These are phyloP conservation scores for Punctularia strigosozonata DNA, from an alignment of 768 basidiomycete species.

Conservation along the genomic window DNA sequence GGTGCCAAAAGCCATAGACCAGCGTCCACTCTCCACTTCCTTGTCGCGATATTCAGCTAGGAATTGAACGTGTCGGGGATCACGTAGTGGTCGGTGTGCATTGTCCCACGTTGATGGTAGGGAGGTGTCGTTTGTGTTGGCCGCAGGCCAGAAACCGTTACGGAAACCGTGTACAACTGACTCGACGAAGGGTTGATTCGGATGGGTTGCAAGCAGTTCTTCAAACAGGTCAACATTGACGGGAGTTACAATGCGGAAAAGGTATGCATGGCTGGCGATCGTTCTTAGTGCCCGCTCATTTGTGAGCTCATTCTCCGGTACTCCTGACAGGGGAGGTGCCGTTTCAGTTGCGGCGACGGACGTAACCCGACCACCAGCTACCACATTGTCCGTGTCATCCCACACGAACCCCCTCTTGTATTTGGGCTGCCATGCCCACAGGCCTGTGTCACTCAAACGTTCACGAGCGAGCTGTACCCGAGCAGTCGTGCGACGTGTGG, in stretches of 20 bases:
- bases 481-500: slow-evolving; percentile 5
- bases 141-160: slow-evolving; percentile 35
- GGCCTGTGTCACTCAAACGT: neutral
- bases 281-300: slow-evolving; percentile 13
- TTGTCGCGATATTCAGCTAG: slow-evolving; percentile 7
- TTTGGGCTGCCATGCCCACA: slow-evolving; percentile 1
- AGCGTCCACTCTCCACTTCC: slow-evolving; percentile 10
- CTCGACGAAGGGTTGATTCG: slow-evolving; percentile 24
- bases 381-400: slow-evolving; percentile 7
- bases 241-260: slow-evolving; percentile 26
- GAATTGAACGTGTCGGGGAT: slow-evolving; percentile 7
- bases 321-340: slow-evolving; percentile 7
- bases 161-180: slow-evolving; percentile 19
- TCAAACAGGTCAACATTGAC: slow-evolving; percentile 22
- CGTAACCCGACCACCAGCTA: slow-evolving; percentile 4
- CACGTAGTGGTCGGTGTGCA: neutral
- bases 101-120: slow-evolving; percentile 7
- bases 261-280: slow-evolving; percentile 13
- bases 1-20: slow-evolving; percentile 15
- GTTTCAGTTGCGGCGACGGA: slow-evolving; percentile 7
- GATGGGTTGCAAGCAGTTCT: slow-evolving; percentile 18
- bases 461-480: neutral
- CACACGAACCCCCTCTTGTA: slow-evolving; percentile 7
- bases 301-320: slow-evolving; percentile 2
- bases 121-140: slow-evolving; percentile 7